Percentiles rank a stretch among this genome's conserved stretches.
phyloP scores from a whole-genome alignment of 176 grass and related monocot species.

The Ensete ventricosum region DNA sequence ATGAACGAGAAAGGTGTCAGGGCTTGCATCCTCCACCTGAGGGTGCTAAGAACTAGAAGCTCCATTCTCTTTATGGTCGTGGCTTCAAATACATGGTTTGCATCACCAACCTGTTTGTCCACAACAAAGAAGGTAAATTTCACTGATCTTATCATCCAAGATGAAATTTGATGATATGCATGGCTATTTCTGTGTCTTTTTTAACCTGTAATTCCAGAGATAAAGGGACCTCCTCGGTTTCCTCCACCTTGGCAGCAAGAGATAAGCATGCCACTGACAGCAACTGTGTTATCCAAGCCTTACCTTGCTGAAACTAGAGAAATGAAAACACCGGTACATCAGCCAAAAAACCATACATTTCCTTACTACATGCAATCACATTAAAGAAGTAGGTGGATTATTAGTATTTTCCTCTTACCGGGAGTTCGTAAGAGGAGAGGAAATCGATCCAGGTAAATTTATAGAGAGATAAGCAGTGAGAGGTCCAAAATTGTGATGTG shows the following conservation, averaged over 20 bases:
- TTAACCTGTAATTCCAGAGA: slow-evolving; percentile 64
- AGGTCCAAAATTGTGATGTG: slow-evolving; percentile 71
- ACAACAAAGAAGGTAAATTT: background rate
- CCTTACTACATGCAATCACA: background rate
- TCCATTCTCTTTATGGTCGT: slow-evolving; percentile 68
- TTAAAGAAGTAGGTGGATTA: background rate
- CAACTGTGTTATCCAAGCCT: slow-evolving; percentile 54
- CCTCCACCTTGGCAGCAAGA: slow-evolving; percentile 75
- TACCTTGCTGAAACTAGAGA: slow-evolving; percentile 34
- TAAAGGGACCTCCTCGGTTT: slow-evolving; percentile 43
- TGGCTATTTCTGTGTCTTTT: background rate
- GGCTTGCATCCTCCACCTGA: slow-evolving; percentile 70
- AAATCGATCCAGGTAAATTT: slow-evolving; percentile 83
- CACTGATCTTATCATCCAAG: background rate
- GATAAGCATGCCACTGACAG: slow-evolving; percentile 66
- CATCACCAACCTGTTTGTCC: slow-evolving; percentile 29
- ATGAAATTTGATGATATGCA: no score
- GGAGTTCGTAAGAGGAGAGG: slow-evolving; percentile 47
- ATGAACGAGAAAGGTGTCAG: slow-evolving; percentile 60
- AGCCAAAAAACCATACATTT: no score
- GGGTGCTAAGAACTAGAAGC: slow-evolving; percentile 31
- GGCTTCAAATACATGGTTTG: slow-evolving; percentile 29
- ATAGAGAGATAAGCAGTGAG: slow-evolving; percentile 53
- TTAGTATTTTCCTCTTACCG: slow-evolving; percentile 30
- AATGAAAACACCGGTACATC: background rate